Conservation (phyloP, 768 basidiomycete species). For the Macrocybe gigantea region DNA sequence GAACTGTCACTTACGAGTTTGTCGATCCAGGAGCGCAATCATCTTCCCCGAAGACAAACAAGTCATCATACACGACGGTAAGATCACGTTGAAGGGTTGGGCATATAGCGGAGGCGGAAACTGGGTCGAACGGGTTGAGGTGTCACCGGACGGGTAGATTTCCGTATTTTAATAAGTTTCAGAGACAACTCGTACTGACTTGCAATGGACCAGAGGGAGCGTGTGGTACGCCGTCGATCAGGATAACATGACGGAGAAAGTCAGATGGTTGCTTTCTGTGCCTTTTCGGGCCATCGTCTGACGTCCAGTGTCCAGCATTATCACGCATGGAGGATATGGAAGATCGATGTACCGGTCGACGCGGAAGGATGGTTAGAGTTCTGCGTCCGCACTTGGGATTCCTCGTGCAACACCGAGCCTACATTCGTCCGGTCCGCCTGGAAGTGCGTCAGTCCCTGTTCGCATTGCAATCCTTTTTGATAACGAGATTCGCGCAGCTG, state of each 20-base stretch:
- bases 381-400: constrained; percentile 51
- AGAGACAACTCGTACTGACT: not conserved
- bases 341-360: constrained; percentile 42
- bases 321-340: constrained; percentile 51
- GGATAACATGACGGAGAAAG: constrained; percentile 45
- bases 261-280: constrained; percentile 3
- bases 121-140: constrained; percentile 53
- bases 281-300: not conserved
- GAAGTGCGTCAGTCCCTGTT: constrained; percentile 33
- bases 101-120: constrained; percentile 43
- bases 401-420: constrained; percentile 52
- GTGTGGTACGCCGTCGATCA: constrained; percentile 44
- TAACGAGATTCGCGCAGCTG: constrained; percentile 23
- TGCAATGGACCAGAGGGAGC: constrained; percentile 27
- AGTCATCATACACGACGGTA: constrained; percentile 43
- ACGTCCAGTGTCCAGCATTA: constrained; percentile 30
- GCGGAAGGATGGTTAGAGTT: constrained; percentile 55
- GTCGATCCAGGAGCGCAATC: constrained; percentile 37
- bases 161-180: not conserved
- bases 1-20: not conserved
- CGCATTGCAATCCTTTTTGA: not conserved
- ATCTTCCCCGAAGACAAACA: constrained; percentile 38
- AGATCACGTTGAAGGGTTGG: constrained; percentile 36
- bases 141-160: constrained; percentile 40
- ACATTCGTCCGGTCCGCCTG: constrained; percentile 49